phyloP scores from a whole-genome alignment of 129 eudicot genomes.

The Artemisia argyi region DNA sequence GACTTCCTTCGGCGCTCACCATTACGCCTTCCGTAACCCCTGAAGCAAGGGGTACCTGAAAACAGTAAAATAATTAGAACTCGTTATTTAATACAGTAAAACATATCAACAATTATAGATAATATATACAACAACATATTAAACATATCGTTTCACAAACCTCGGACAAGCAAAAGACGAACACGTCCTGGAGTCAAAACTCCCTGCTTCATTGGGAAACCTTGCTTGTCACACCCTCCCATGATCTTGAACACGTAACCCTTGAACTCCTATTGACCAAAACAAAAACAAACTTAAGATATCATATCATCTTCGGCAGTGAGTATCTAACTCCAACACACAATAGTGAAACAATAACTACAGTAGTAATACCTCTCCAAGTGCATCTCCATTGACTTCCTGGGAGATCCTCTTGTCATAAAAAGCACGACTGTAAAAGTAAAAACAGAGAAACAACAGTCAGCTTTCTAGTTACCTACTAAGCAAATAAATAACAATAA shows the following conservation, averaged over 20 bases:
- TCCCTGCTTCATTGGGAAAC: slow-evolving; percentile 92
- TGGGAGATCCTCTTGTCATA: slow-evolving; percentile 95
- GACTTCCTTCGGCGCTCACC: slow-evolving; percentile 90
- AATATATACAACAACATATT: not conserved
- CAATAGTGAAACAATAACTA: not conserved
- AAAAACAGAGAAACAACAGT: not conserved
- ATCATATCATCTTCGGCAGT: not conserved
- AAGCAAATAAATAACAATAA: not conserved
- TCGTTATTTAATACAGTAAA: not conserved
- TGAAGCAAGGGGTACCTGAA: slow-evolving; percentile 80
- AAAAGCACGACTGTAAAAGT: slow-evolving; percentile 60
- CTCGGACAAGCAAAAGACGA: slow-evolving; percentile 72
- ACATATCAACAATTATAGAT: too few species aligned
- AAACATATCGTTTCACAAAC: slow-evolving; percentile 12
- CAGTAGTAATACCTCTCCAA: slow-evolving; percentile 61
- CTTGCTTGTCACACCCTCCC: slow-evolving; percentile 96
- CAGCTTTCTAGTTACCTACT: not conserved
- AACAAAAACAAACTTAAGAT: not conserved
- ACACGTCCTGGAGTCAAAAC: slow-evolving; percentile 90
- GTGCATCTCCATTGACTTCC: slow-evolving; percentile 83
- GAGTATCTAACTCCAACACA: not conserved
- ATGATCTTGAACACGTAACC: slow-evolving; percentile 86
- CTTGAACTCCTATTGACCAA: slow-evolving; percentile 54
- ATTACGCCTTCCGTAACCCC: slow-evolving; percentile 79
- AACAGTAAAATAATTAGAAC: not conserved